Percentiles rank a stretch among this genome's conserved stretches.
Conservation (phyloP, 768 basidiomycete species). For the Kondoa subrosea region DNA sequence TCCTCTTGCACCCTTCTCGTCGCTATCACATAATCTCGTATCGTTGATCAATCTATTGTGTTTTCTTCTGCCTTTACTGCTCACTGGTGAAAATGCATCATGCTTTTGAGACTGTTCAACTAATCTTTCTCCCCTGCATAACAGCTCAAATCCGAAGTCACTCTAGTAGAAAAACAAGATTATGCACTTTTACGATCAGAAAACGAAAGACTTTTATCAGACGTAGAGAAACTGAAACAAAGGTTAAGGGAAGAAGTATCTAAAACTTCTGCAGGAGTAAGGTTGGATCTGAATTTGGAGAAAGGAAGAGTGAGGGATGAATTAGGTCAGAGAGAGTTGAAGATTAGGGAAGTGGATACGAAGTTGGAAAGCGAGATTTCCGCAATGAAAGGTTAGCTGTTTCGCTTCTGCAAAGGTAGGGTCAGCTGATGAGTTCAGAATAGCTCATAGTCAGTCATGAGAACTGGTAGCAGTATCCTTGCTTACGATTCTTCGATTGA, state of each 20-base stretch:
- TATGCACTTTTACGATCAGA: slow-evolving; percentile 86
- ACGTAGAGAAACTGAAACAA: slow-evolving; percentile 89
- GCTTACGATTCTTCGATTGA: slow-evolving; percentile 12
- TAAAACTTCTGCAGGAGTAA: slow-evolving; percentile 77
- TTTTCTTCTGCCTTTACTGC: neutral
- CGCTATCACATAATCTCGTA: neutral
- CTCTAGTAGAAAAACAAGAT: slow-evolving; percentile 93
- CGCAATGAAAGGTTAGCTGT: slow-evolving; percentile 11
- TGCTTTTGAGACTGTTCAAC: neutral
- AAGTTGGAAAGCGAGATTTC: slow-evolving; percentile 49
- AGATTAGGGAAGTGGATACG: slow-evolving; percentile 95
- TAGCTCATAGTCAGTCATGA: neutral
- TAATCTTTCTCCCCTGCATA: slow-evolving; percentile 38
- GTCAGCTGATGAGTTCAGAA: neutral
- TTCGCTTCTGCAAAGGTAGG: neutral
- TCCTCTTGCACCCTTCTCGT: neutral
- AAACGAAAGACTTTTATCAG: slow-evolving; percentile 77
- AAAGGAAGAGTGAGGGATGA: slow-evolving; percentile 92
- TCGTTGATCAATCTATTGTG: neutral
- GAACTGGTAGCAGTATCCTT: neutral
- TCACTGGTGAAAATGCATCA: neutral
- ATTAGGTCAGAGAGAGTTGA: slow-evolving; percentile 72
- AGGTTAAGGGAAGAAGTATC: slow-evolving; percentile 79
- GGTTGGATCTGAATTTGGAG: slow-evolving; percentile 87
- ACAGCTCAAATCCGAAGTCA: slow-evolving; percentile 80